Evolutionary conservation across 176 grass and related monocot genomes (phyloP), one percentile per base, ranked within the genome.

Genomic region (Zoysia japonica): DNA sequence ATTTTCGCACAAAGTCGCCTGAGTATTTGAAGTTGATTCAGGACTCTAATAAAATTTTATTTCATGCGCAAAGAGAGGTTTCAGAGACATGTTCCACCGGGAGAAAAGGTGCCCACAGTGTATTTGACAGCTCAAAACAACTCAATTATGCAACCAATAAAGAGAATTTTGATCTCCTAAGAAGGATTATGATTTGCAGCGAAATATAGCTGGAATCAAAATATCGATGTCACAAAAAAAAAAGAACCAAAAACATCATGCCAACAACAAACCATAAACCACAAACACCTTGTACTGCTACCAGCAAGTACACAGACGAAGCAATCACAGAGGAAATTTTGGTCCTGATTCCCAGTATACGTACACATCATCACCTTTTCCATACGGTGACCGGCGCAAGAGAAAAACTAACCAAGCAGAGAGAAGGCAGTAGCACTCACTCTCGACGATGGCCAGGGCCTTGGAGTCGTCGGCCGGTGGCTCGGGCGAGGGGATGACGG

Each of bases 361-460:
- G 62, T 39, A 36, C 59, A 13, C 54, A 7, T 45, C 59, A 7
- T 55, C 80, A 51, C 43, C 20, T 45, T 82, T 41, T 35, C 61
- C 62, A 49, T 43, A 17, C 47, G 62, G 54, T 47, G 39, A 44
- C 5, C 39, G 62, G 15, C 73, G 11, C 65, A 48, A 13, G 28
- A 12, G 51, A 39, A 5, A 46, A 17, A 2, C 0, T 28, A 28
- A 28, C 28, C 28, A 73, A 61, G 49, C 51, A 38, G 78, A 38
- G 78, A 41, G 42, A 0, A 65, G 54, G 57, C 8, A 2, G 44
- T 0, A 59, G 11, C 9, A 80, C 91, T 93, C 79, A 97, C 94
- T 97, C 63, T 93, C 94, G 20, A 93, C 77, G 83, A 74, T 11
- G 80, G 57, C 89, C n/a, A 93, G 67, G 20, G 91, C 85, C 79